A percentile compares a stretch with the other conserved stretches of the same genome.
Evolutionary conservation across 345 rosid species (phyloP).

Genomic region (Moricandia arvensis): DNA sequence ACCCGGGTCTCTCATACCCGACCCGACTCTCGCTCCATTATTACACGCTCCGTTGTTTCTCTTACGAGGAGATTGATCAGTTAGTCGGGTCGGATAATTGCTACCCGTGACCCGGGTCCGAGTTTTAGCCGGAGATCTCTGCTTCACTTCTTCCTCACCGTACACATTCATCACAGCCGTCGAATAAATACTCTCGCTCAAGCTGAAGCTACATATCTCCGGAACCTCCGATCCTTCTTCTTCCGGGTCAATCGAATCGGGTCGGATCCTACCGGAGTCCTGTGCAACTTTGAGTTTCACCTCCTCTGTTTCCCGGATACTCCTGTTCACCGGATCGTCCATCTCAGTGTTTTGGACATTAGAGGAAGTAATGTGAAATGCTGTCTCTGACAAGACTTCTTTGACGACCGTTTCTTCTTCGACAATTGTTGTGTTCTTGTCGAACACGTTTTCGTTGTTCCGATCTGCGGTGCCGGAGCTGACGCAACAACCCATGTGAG

Average conservation of each 20-base stretch:
- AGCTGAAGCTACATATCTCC: slow-evolving; percentile 68
- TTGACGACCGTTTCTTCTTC: no score
- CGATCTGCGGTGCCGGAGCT: no score
- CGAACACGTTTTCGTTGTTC: slow-evolving; percentile 10
- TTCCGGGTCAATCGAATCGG: slow-evolving; percentile 4
- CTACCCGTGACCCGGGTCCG: no score
- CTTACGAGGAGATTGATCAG: no score
- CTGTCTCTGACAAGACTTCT: no score
- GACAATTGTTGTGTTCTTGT: no score
- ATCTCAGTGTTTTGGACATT: not conserved
- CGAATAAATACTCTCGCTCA: slow-evolving; percentile 65
- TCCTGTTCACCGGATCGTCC: slow-evolving; percentile 32
- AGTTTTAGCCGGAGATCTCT: slow-evolving; percentile 60
- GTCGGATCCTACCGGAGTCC: slow-evolving; percentile 10
- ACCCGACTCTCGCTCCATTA: no score
- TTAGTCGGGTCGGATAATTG: no score
- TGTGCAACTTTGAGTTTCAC: not conserved
- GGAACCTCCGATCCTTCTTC: slow-evolving; percentile 56
- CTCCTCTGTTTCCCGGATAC: slow-evolving; percentile 27
- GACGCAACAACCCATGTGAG: no score
- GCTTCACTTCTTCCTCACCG: slow-evolving; percentile 45
- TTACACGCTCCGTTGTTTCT: no score
- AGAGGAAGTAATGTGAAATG: slow-evolving; percentile 27
- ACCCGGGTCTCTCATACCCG: no score
- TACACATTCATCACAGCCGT: slow-evolving; percentile 38